These are phyloP conservation scores for Pogostemon cablin DNA, from an alignment of 257 asterid genomes.

Conservation along the genomic window DNA sequence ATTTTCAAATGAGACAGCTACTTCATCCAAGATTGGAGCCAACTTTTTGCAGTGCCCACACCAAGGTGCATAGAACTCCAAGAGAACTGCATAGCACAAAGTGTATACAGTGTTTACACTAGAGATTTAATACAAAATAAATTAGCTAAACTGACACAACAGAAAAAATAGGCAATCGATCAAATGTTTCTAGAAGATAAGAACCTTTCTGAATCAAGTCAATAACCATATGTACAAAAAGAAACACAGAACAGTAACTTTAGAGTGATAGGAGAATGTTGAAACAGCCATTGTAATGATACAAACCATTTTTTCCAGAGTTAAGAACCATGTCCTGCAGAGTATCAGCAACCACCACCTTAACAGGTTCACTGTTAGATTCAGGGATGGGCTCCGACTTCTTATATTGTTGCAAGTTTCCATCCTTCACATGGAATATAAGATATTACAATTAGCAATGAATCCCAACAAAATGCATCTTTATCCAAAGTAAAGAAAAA, in stretches of 20 bases:
- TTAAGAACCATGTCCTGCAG: constrained; percentile 62
- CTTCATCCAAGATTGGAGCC: constrained; percentile 94
- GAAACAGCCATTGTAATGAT: constrained; percentile 5
- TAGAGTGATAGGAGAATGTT: constrained; percentile 12
- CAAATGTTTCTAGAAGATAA: constrained; percentile 3
- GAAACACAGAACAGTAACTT: constrained; percentile 10
- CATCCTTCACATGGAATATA: constrained; percentile 53
- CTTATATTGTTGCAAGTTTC: constrained; percentile 51
- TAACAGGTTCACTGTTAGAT: constrained; percentile 67
- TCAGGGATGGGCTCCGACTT: constrained; percentile 82
- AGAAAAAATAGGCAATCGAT: not conserved
- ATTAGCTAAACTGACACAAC: constrained; percentile 22
- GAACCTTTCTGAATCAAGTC: not conserved
- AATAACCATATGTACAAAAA: not conserved
- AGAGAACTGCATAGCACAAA: constrained; percentile 51
- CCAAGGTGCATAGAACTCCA: constrained; percentile 97
- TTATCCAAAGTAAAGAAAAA: no score
- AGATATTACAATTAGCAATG: constrained; percentile 26
- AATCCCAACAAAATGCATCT: no score
- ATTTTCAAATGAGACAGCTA: constrained; percentile 66
- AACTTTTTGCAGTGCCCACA: constrained; percentile 92
- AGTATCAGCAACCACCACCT: constrained; percentile 77
- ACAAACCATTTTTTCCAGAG: constrained; percentile 66
- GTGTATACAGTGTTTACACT: not conserved
- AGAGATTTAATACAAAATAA: constrained; percentile 24